Evolutionary conservation across 140 eudicot genomes (phyloP), one percentile per base, ranked within the genome.

Genomic region (Cichorium intybus): DNA sequence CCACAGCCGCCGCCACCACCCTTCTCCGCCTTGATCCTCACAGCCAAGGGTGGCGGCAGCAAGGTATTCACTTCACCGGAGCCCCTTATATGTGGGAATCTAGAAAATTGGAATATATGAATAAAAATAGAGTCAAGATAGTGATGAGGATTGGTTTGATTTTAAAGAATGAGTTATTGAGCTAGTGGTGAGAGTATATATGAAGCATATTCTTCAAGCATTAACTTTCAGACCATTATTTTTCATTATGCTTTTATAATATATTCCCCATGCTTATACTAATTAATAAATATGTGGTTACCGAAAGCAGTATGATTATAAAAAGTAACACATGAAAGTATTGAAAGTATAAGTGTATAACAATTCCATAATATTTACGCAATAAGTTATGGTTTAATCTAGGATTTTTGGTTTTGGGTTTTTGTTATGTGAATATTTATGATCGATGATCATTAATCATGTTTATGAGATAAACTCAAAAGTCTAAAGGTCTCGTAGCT

Each of bases 401-500:
- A 14, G 7, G 49, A 43, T 1, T 35, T 10, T 35, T 35, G 43
- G 43, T 35, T 35, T 27, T 35, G 14, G 3, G 14, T 35, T 35
- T 10, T 15, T 43, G 20, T 43, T 43, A 43, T 43, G 18, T 15
- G 15, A 15, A 43, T 15, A 43, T 43, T 2, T 14, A 14, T 43
- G 15, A 43, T 4, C 4, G 6, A 14, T 43, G 15, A 43, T 4
- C 4, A 2, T 15, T 43, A 43, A 43, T 43, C 0, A 3, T 15
- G 8, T 5, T 43, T 14, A 15, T 15, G 18, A 43, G 18, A 2
- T 43, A 14, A 9, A 0, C 14, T 0, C 14, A 4, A 43, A 43
- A n/a, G n/a, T n/a, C 0, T 12, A 43, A 43, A 43, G 82, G 97
- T 89, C 95, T 85, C 87, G 95, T 89, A 89, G 95, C 95, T 89